Conservation (phyloP, 306 rosid genomes). For the Rosa lucieae region DNA sequence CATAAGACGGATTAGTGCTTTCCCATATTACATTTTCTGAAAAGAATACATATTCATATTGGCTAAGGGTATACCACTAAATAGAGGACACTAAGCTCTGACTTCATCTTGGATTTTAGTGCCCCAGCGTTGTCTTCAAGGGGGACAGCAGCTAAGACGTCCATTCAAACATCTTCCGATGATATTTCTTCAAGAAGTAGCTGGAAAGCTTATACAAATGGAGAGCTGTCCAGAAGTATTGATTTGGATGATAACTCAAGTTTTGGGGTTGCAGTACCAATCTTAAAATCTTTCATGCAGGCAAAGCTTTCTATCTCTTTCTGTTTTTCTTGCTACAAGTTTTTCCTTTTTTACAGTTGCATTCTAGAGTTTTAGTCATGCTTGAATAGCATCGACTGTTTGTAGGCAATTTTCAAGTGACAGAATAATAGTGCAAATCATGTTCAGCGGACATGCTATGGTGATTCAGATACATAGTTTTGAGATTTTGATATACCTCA, state of each 20-base stretch:
- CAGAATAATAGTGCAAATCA: not conserved
- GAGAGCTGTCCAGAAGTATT: constrained; percentile 68
- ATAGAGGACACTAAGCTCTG: constrained; percentile 19
- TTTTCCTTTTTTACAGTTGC: constrained; percentile 13
- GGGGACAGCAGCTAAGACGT: constrained; percentile 67
- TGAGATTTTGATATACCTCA: not conserved
- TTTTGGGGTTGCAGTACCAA: constrained; percentile 90
- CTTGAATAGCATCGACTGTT: not conserved
- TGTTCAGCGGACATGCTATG: no score
- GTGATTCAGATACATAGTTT: not conserved
- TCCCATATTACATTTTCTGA: not conserved
- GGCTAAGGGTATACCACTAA: not conserved
- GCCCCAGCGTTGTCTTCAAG: constrained; percentile 96
- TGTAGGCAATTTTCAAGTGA: not conserved
- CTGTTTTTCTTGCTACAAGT: constrained; percentile 3
- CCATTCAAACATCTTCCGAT: constrained; percentile 54
- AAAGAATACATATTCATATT: not conserved
- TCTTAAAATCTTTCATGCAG: constrained; percentile 91
- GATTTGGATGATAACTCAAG: constrained; percentile 80
- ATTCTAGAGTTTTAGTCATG: not conserved
- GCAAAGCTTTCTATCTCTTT: constrained; percentile 40
- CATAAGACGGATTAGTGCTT: not conserved
- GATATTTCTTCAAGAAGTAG: constrained; percentile 74
- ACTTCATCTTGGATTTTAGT: constrained; percentile 46
- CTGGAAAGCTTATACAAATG: constrained; percentile 79